Evolutionary conservation across 1,139 yeast species (phyloP).

Genomic region (Zhuliangozyma blackwelliae): DNA sequence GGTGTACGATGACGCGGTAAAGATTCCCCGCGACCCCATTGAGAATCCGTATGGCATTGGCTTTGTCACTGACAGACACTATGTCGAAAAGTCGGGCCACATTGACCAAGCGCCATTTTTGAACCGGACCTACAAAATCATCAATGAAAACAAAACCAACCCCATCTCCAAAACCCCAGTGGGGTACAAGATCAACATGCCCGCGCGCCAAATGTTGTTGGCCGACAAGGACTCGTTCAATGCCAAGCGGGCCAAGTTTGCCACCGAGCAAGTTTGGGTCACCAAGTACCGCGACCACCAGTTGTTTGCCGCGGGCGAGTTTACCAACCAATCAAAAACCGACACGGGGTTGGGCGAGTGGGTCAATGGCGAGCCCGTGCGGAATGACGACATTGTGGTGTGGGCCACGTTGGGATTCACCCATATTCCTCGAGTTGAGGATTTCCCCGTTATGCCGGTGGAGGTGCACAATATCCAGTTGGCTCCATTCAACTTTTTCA

Average conservation of each 20-base stretch:
- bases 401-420: conserved; percentile 90
- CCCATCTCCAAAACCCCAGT: conserved; percentile 75
- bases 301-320: conserved; percentile 72
- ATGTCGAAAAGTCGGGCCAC: conserved; percentile 67
- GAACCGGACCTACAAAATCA: conserved; percentile 73
- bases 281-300: conserved; percentile 68
- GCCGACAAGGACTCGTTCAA: conserved; percentile 64
- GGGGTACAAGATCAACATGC: conserved; percentile 75
- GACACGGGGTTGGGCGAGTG: conserved; percentile 65
- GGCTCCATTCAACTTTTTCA: conserved; percentile 75
- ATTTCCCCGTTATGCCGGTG: conserved; percentile 92
- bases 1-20: conserved; percentile 68
- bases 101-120: conserved; percentile 75
- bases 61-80: conserved; percentile 59
- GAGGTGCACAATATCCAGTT: conserved; percentile 68
- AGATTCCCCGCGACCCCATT: conserved; percentile 53
- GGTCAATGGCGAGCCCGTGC: conserved; percentile 70
- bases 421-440: conserved; percentile 84
- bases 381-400: conserved; percentile 76
- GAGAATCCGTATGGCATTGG: conserved; percentile 72
- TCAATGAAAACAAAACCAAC: conserved; percentile 74
- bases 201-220: conserved; percentile 71
- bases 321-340: conserved; percentile 66
- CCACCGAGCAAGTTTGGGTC: conserved; percentile 75
- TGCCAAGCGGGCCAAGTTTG: conserved; percentile 63